Percentiles rank a stretch among this genome's conserved stretches.
These are phyloP conservation scores for Trichomonas vaginalis DNA, from an alignment of 208 protist genomes.

Conservation along the genomic window DNA sequence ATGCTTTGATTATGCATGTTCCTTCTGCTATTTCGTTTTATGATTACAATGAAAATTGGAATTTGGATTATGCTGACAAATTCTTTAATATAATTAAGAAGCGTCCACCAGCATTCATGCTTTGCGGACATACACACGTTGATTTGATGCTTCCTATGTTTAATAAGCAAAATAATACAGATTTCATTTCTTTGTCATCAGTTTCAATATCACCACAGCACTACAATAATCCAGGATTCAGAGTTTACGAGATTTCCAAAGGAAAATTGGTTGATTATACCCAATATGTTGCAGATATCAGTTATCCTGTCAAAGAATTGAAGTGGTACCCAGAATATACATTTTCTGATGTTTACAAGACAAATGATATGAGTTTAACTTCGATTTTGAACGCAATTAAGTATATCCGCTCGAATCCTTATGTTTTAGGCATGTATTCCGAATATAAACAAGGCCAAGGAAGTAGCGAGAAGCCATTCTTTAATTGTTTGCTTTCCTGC, in stretches of 20 bases:
- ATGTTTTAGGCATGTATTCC: neutral
- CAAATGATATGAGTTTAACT: neutral
- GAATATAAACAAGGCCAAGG: neutral
- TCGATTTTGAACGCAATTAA: neutral
- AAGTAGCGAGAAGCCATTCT: neutral
- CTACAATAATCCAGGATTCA: neutral
- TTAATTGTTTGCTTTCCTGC: neutral
- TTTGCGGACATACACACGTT: neutral
- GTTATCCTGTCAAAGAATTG: neutral
- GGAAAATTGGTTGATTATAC: neutral
- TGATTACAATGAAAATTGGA: neutral
- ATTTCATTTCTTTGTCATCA: neutral
- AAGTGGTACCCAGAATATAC: neutral
- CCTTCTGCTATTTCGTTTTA: neutral
- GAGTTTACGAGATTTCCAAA: neutral
- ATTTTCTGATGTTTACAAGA: neutral
- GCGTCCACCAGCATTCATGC: neutral
- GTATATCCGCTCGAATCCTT: neutral
- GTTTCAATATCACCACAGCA: neutral
- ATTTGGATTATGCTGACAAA: neutral
- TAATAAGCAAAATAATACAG: neutral
- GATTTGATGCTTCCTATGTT: neutral
- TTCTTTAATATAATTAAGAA: neutral
- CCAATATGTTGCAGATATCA: neutral
- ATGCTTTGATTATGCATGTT: neutral